These are phyloP conservation scores for Leptographium flavum DNA, from an alignment of 2,329 filamentous ascomycete genomes.

Conservation along the genomic window DNA sequence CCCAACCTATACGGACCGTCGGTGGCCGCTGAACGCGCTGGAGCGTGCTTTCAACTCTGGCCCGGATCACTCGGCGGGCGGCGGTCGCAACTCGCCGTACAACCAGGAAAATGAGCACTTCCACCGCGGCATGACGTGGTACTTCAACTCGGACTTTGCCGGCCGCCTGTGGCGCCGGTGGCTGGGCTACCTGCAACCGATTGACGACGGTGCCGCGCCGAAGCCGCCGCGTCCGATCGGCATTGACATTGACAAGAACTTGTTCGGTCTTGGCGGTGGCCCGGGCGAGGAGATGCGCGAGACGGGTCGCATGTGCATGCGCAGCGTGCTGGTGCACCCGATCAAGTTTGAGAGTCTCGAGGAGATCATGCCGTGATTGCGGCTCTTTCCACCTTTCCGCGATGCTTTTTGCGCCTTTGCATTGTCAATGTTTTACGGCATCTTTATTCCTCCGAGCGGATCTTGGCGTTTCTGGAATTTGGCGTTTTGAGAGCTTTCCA, in stretches of 20 bases:
- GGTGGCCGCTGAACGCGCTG: constrained; percentile 55
- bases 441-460: not conserved
- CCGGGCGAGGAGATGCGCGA: constrained; percentile 31
- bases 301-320: constrained; percentile 60
- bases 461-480: not conserved
- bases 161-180: constrained; percentile 67
- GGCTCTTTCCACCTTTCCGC: not conserved
- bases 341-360: constrained; percentile 48
- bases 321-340: constrained; percentile 69
- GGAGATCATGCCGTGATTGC: constrained; percentile 5
- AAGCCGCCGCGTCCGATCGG: constrained; percentile 23
- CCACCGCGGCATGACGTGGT: constrained; percentile 71
- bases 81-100: constrained; percentile 44
- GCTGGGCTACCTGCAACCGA: constrained; percentile 43
- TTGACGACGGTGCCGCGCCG: constrained; percentile 6
- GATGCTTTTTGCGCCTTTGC: not conserved
- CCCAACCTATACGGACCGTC: constrained; percentile 63
- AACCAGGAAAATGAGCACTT: constrained; percentile 63
- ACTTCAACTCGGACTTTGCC: constrained; percentile 68
- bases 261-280: constrained; percentile 22
- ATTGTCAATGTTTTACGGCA: too few species aligned
- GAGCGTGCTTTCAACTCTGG: constrained; percentile 71
- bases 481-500: not conserved
- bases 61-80: constrained; percentile 49
- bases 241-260: constrained; percentile 17